Base-by-base conservation (phyloP, 768 basidiomycete genomes). In the Rhodocollybia butyracea region DNA sequence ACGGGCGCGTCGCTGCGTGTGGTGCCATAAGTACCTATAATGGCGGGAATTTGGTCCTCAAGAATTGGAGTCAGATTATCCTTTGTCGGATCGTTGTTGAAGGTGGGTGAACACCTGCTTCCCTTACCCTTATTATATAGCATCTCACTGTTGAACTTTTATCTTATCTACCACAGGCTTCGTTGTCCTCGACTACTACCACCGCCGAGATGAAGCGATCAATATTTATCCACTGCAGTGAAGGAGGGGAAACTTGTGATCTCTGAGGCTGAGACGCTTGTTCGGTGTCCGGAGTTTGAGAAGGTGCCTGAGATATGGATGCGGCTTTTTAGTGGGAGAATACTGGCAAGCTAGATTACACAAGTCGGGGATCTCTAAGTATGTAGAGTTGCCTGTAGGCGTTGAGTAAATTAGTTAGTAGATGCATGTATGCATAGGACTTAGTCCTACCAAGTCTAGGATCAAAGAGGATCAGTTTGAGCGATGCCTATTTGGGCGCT, bases 301-400 rank as follows among this genome's bases (percentile, higher is more conserved):
- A n/a, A 50, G 21, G 31, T 50, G 5, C 48, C 48, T 5, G 22
- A 36, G n/a, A 26, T 36, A 12, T 50, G 48, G 48, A 50, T 50
- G 12, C 34, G 21, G 32, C 36, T 50, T 2, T 50, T 50, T 34
- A n/a, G 48, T 21, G 48, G 48, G 34, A 50, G 48, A 50, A 50
- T 38, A 50, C 48, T 12, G 48, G 48, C 13, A 50, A 50, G 22
- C 38, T 50, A 12, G 21, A 34, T 50, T 15, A 50, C 48, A 24
- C 48, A 50, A 22, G 22, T 50, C 21, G 48, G 32, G 22, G 48
- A 50, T 50, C 36, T 48, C 17, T 48, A 48, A n/a, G n/a, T n/a
- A n/a, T n/a, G n/a, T n/a, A 48, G 17, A 30, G 45, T 40, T n/a
- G n/a, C n/a, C n/a, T n/a, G n/a, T n/a, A n/a, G n/a, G n/a, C n/a